Evolutionary conservation across 495 filamentous ascomycete genomes (phyloP), one percentile per base, ranked within the genome.

Genomic region (Neurospora tetraspora): DNA sequence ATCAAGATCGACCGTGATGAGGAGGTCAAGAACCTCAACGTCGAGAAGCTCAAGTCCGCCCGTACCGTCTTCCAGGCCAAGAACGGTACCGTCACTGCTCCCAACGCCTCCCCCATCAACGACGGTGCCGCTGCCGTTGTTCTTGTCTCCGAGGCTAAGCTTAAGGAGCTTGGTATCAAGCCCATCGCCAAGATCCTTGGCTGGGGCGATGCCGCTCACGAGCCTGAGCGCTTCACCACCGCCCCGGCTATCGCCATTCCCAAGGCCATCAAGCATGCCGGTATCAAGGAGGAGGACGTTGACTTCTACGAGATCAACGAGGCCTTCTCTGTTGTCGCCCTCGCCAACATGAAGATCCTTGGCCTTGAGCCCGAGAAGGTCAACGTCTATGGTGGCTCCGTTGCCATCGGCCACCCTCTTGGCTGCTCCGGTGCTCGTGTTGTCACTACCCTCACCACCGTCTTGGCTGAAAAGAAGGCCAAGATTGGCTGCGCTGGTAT

Each of bases 271-370:
- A 92, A 92, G 86, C 94, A 99, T 82, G 96, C 96, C 42, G 89
- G 90, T 72, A 82, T 98, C 69, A 86, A 89, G 40, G 87, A 90
- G 75, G 86, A 91, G 61, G 84, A 90, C 45, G 88, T 99, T 69
- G 95, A 98, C 77, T 95, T 90, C 75, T 98, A 95, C 78, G 96
- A 99, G 87, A 97, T 99, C 86, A 99, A 99, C 83, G 96, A 99
- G 85, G 96, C 96, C 7, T 99, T 99, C 87, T 94, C 91, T 59
- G 96, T 99, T 34, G 96, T 99, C 65, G 94, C 96, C 18, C 85
- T 98, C 68, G 95, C 96, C 72, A 99, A 99, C 83, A 88, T 97
- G 84, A 97, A 98, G 86, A 78, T 98, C 45, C 89, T 99, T 39
- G 85, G 84, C 70, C 80, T 99, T 68, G 83, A 86, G 69, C 89